Conservation (phyloP, 2,329 filamentous ascomycete genomes). For the Ampelomyces quisqualis region DNA sequence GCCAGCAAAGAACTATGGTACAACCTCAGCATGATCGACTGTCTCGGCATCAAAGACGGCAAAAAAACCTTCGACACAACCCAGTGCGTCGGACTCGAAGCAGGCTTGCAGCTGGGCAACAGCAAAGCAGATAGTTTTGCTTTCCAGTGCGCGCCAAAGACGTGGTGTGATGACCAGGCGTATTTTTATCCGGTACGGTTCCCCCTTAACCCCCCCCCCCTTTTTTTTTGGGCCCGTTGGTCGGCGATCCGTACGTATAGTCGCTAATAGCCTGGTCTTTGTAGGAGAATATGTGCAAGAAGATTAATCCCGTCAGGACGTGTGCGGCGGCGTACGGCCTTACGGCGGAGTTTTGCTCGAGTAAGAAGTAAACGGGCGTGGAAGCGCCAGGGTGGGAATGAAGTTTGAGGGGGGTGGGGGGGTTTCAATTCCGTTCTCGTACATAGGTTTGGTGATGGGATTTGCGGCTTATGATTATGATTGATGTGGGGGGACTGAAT, state of each 20-base stretch:
- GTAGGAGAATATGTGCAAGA: conserved; percentile 25
- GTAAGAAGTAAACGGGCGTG: conserved; percentile 5
- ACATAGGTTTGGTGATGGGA: too few species aligned
- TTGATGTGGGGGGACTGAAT: too few species aligned
- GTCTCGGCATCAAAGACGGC: conserved; percentile 9
- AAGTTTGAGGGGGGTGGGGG: too few species aligned
- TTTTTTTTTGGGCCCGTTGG: too few species aligned
- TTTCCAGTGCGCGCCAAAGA: conserved; percentile 16
- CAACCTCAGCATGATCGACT: conserved; percentile 22
- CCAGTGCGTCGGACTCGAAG: conserved; percentile 16
- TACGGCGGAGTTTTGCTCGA: conserved; percentile 22
- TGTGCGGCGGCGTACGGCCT: conserved; percentile 11
- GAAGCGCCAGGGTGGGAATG: background rate
- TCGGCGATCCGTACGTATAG: too few species aligned
- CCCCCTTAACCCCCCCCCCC: too few species aligned
- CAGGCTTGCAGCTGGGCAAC: conserved; percentile 20
- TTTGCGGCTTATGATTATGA: too few species aligned
- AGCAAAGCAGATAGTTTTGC: conserved; percentile 1
- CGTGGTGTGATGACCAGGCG: conserved; percentile 26
- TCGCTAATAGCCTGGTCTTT: too few species aligned
- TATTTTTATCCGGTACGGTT: conserved; percentile 21
- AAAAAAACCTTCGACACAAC: conserved; percentile 9
- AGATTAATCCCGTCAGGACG: conserved; percentile 12
- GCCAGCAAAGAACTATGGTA: conserved; percentile 12
- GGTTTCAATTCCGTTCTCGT: too few species aligned